Conservation (phyloP, 306 rosid genomes). For the Datisca glomerata region DNA sequence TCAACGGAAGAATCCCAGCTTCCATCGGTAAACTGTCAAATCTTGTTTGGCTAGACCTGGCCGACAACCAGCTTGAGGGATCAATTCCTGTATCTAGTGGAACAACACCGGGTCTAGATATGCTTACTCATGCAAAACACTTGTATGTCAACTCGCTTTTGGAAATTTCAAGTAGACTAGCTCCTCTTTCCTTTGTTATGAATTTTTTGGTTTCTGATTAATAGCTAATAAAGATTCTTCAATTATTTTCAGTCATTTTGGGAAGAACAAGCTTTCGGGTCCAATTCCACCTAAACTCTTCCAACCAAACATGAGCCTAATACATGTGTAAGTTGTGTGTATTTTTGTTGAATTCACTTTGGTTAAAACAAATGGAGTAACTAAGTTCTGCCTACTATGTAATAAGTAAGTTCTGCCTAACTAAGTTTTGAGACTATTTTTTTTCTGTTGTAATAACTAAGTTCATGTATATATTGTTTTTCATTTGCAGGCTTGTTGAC, state of each 20-base stretch:
- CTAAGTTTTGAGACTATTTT: not conserved
- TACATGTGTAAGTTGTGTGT: constrained; percentile 45
- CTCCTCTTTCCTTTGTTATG: not conserved
- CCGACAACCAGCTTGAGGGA: constrained; percentile 23
- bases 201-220: not conserved
- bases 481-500: constrained; percentile 44
- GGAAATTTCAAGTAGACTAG: not conserved
- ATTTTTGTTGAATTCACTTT: too few species aligned
- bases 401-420: not conserved
- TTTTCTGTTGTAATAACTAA: not conserved
- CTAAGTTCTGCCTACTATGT: too few species aligned
- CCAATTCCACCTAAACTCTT: constrained; percentile 40
- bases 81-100: constrained; percentile 17
- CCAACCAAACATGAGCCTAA: constrained; percentile 33
- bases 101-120: constrained; percentile 19
- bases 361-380: too few species aligned
- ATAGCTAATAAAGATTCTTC: not conserved
- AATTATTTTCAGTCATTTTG: constrained; percentile 45
- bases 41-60: constrained; percentile 28
- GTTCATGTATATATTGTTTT: not conserved
- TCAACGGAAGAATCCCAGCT: constrained; percentile 19
- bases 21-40: constrained; percentile 24
- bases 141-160: constrained; percentile 20
- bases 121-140: constrained; percentile 19
- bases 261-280: constrained; percentile 41